Base-by-base conservation (phyloP, 2,329 filamentous ascomycete species). In the Phyllosticta citrichinensis region DNA sequence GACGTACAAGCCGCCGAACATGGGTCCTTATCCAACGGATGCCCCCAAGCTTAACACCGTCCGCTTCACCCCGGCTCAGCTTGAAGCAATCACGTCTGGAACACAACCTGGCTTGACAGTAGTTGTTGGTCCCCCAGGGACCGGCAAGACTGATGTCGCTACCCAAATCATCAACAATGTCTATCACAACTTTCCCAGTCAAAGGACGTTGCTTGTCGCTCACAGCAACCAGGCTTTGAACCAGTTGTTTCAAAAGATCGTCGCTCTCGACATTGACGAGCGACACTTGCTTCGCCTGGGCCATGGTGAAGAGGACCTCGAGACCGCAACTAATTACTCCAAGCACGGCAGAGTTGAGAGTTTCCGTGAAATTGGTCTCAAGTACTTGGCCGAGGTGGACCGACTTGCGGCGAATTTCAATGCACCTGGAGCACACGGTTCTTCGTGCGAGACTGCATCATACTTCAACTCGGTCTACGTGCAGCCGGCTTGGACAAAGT, bases 121-220 rank as follows among this genome's bases (percentile, higher is more conserved):
- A 55, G 88, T 99, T 66, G 90, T 99, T 64, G 94, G 94, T 0
- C 94, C 94, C 59, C 94, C 94, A 8, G 94, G 94, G 60, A 99
- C 94, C 6, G 94, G 95, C 64, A 99, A 99, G 79, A 99, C 94
- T n/a, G 94, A 99, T 74, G 94, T 99, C 58, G 92, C 91, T 55
- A 97, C 93, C 4, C 94, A 99, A 74, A 95, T 97, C 71, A 99
- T 99, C 76, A 97, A 90, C 78, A 97, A 97, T 73, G 88, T 99
- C 67, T 99, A 99, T 71, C 93, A 97, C 78, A 96, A 97, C 75
- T 99, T 97, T 71, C 92, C 94, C 8, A 81, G 87, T 65, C 91
- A 99, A 73, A 88, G 91, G 67, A 99, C 94, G 0, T 78, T 99
- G 19, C 83, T 99, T 51, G 85, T 99, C 65, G 94, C 94, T 4